Conservation (phyloP, 257 asterid genomes). For the Rauvolfia tetraphylla region DNA sequence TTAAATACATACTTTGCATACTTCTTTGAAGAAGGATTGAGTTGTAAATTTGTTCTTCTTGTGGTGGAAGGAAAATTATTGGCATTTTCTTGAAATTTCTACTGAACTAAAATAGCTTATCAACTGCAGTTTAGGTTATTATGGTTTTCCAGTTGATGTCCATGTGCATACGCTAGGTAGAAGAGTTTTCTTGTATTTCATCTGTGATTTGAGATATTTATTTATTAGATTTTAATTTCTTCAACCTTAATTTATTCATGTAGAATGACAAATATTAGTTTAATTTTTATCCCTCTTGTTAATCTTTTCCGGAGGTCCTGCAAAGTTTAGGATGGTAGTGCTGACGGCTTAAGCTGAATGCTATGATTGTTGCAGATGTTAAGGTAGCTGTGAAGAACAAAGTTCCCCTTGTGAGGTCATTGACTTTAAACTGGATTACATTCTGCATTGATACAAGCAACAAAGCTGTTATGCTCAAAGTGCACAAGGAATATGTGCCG, state of each 20-base stretch:
- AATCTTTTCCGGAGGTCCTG: not conserved
- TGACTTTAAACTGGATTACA: conserved; percentile 92
- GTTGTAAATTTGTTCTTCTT: not conserved
- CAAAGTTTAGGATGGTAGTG: not conserved
- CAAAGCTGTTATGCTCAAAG: conserved; percentile 79
- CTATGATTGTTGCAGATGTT: conserved; percentile 61
- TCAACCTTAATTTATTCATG: not conserved
- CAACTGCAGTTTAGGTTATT: not conserved
- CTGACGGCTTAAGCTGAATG: conserved; percentile 7
- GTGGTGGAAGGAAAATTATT: not conserved
- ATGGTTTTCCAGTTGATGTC: not conserved
- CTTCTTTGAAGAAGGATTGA: not conserved
- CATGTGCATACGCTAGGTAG: not conserved
- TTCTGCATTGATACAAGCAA: conserved; percentile 92
- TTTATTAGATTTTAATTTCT: not conserved
- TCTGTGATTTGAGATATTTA: not conserved
- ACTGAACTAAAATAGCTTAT: not conserved
- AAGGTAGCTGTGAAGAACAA: conserved; percentile 90
- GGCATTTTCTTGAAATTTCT: not conserved
- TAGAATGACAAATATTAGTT: not conserved
- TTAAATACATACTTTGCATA: not conserved
- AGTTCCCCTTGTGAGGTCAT: conserved; percentile 95
- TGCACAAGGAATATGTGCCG: conserved; percentile 93
- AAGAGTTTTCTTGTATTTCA: not conserved
- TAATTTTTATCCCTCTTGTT: not conserved